These are phyloP conservation scores for Chloropicon primus DNA, from an alignment of 139 green algal genomes.

Conservation along the genomic window DNA sequence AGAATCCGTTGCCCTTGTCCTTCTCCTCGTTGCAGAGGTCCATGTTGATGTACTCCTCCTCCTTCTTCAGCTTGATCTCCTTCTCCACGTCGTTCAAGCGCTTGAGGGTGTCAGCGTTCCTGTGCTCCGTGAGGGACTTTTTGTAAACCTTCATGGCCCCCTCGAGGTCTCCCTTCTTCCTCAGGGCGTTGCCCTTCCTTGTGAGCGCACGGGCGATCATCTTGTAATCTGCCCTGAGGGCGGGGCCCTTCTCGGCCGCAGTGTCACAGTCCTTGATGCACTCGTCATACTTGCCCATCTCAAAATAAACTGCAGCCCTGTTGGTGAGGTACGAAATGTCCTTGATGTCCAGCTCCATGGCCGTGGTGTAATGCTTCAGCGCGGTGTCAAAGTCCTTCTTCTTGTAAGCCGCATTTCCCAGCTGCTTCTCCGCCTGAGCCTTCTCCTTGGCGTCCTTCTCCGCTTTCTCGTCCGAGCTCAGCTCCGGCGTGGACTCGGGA, in stretches of 20 bases:
- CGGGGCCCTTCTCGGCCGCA: slow-evolving; percentile 63
- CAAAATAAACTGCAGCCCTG: slow-evolving; percentile 80
- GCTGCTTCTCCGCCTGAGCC: slow-evolving; percentile 65
- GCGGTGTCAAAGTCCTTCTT: slow-evolving; percentile 74
- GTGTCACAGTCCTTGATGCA: slow-evolving; percentile 78
- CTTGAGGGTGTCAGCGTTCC: slow-evolving; percentile 91
- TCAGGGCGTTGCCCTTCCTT: slow-evolving; percentile 76
- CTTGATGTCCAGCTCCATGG: slow-evolving; percentile 66
- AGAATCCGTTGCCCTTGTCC: slow-evolving; percentile 77
- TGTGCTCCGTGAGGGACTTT: slow-evolving; percentile 80
- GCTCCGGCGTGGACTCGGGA: neutral
- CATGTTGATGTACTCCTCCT: slow-evolving; percentile 79
- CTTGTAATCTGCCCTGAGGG: slow-evolving; percentile 84
- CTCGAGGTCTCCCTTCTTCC: slow-evolving; percentile 58
- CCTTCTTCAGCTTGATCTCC: slow-evolving; percentile 53
- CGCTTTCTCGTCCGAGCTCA: slow-evolving; percentile 1
- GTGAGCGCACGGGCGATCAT: slow-evolving; percentile 74
- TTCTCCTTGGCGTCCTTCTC: neutral
- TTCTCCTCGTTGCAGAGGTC: slow-evolving; percentile 60
- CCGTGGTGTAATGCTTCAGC: slow-evolving; percentile 72
- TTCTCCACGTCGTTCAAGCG: slow-evolving; percentile 81
- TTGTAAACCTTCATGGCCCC: slow-evolving; percentile 71
- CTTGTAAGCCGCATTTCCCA: slow-evolving; percentile 90
- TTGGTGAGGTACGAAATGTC: slow-evolving; percentile 96
- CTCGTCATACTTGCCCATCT: slow-evolving; percentile 66